These are phyloP conservation scores for Encephalitozoon romaleae DNA, from an alignment of 371 early-diverging fungal genomes.

Conservation along the genomic window DNA sequence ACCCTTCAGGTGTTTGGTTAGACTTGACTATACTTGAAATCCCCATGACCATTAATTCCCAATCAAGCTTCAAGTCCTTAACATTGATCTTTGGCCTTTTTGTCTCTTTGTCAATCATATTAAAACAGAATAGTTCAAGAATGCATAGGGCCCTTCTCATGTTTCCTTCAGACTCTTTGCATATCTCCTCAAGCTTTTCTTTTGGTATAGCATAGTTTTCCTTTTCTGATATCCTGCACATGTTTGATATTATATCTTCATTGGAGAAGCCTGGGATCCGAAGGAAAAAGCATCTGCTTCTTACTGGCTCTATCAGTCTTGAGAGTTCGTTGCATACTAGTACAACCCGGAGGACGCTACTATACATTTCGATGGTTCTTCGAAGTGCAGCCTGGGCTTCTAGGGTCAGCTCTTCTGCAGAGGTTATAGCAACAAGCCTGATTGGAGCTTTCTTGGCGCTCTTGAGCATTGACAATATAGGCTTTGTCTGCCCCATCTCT, in stretches of 20 bases:
- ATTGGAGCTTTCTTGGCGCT: constrained; percentile 5
- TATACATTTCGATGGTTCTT: constrained; percentile 97
- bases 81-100: constrained; percentile 53
- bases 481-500: constrained; percentile 90
- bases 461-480: constrained; percentile 65
- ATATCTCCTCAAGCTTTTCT: constrained; percentile 60
- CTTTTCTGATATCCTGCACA: constrained; percentile 22
- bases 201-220: constrained; percentile 36
- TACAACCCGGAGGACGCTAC: constrained; percentile 77
- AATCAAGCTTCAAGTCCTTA: constrained; percentile 66
- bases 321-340: constrained; percentile 77
- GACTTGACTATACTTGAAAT: constrained; percentile 67
- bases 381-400: constrained; percentile 95
- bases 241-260: constrained; percentile 64
- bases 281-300: constrained; percentile 80
- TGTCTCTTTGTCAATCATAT: constrained; percentile 65
- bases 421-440: constrained; percentile 79
- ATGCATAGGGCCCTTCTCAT: constrained; percentile 75
- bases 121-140: constrained; percentile 70
- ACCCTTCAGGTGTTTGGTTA: constrained; percentile 65
- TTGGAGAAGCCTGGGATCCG: constrained; percentile 72
- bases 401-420: constrained; percentile 78
- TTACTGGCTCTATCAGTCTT: constrained; percentile 83
- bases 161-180: constrained; percentile 70
- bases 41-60: constrained; percentile 70